These are phyloP conservation scores for Clathrospora elynae DNA, from an alignment of 2,329 filamentous ascomycete species.

Conservation along the genomic window DNA sequence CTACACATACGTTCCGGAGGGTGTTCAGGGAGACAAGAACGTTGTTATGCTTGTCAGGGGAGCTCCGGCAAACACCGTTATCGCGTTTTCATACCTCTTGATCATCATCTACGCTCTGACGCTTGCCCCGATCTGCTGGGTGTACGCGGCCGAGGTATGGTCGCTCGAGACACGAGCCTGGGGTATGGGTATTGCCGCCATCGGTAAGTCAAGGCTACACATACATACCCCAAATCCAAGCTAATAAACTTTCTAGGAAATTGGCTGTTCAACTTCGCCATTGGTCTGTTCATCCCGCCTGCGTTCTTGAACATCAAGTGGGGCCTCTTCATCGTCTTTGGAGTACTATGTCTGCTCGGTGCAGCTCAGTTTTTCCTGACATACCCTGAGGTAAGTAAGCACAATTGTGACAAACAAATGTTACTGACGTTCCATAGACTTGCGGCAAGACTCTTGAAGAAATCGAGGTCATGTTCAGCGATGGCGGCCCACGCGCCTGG, in stretches of 20 bases:
- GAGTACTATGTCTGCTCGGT: slow-evolving; percentile 69
- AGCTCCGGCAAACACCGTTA: slow-evolving; percentile 57
- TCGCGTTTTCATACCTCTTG: slow-evolving; percentile 73
- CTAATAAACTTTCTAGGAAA: slow-evolving; percentile 54
- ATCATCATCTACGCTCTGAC: slow-evolving; percentile 70
- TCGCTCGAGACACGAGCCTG: slow-evolving; percentile 64
- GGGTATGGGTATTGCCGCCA: slow-evolving; percentile 66
- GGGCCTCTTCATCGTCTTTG: slow-evolving; percentile 76
- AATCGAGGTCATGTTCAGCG: slow-evolving; percentile 71
- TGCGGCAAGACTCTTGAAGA: slow-evolving; percentile 77
- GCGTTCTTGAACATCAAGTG: slow-evolving; percentile 63
- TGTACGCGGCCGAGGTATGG: slow-evolving; percentile 67
- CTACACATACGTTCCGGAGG: slow-evolving; percentile 36
- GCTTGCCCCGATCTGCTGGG: slow-evolving; percentile 64
- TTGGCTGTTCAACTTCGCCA: slow-evolving; percentile 65
- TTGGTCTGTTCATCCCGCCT: slow-evolving; percentile 61
- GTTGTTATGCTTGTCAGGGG: slow-evolving; percentile 59
- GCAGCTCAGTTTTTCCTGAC: slow-evolving; percentile 70
- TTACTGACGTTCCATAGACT: slow-evolving; percentile 49
- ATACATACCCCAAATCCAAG: slow-evolving; percentile 48
- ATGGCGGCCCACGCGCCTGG: slow-evolving; percentile 62
- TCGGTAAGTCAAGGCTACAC: slow-evolving; percentile 51
- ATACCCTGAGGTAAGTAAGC: slow-evolving; percentile 63
- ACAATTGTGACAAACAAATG: neutral
- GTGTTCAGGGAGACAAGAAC: slow-evolving; percentile 56